phyloP scores from a whole-genome alignment of 108 stramenopile species.

The Discostella stelligeroides region DNA sequence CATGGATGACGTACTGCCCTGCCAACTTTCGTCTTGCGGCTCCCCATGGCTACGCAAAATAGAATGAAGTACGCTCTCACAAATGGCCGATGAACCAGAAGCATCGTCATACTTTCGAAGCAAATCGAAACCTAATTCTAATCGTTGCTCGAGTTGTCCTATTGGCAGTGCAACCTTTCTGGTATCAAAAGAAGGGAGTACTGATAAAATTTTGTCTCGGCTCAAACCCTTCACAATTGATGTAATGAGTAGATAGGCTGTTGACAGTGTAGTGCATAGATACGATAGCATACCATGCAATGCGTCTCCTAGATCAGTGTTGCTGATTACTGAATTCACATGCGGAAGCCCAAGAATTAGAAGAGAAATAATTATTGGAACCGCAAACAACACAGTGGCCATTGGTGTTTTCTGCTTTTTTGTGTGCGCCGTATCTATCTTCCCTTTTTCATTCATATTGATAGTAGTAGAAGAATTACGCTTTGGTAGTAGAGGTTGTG shows the following conservation, averaged over 20 bases:
- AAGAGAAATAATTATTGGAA: neutral
- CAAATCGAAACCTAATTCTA: slow-evolving; percentile 1
- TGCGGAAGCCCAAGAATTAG: neutral
- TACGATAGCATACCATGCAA: neutral
- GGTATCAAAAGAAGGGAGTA: neutral
- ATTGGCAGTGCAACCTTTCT: neutral
- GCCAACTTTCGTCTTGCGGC: neutral
- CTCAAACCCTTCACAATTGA: neutral
- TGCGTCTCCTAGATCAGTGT: neutral
- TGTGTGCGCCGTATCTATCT: neutral
- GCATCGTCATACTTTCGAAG: slow-evolving; percentile 26
- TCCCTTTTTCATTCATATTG: too few relatives aligned
- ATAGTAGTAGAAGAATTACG: neutral
- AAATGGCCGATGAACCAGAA: slow-evolving; percentile 24
- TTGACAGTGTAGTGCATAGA: neutral
- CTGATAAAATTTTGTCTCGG: neutral
- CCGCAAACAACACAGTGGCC: neutral
- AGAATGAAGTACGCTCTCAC: slow-evolving; percentile 16
- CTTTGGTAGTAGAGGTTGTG: neutral
- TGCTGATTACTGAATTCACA: neutral
- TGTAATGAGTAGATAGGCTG: neutral
- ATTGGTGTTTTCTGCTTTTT: neutral
- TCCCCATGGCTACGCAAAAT: slow-evolving; percentile 1
- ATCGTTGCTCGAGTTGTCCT: neutral
- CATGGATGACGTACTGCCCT: neutral